phyloP scores from a whole-genome alignment of 768 basidiomycete species.

The Hortiboletus flavorubellus region DNA sequence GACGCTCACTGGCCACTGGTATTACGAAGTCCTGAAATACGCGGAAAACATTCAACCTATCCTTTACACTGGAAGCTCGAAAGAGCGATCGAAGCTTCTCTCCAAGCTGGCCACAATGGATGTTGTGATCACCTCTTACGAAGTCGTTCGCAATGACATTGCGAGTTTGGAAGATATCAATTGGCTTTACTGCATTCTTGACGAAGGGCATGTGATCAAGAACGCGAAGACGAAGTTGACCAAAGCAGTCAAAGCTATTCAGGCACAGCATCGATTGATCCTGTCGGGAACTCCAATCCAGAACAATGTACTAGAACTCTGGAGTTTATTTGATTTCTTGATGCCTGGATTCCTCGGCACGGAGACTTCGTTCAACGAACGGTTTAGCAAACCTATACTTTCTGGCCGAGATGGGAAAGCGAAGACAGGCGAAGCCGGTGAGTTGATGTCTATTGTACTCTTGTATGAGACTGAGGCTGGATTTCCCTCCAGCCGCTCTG shows the following conservation, averaged over 20 bases:
- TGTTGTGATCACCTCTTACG: slow-evolving; percentile 96
- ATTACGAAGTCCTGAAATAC: slow-evolving; percentile 95
- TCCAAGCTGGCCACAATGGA: slow-evolving; percentile 69
- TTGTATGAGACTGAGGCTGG: neutral
- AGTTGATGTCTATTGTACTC: slow-evolving; percentile 26
- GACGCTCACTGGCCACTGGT: slow-evolving; percentile 98
- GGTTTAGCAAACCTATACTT: slow-evolving; percentile 93
- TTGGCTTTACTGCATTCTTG: slow-evolving; percentile 96
- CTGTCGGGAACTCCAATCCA: slow-evolving; percentile 98
- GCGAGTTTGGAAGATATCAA: slow-evolving; percentile 63
- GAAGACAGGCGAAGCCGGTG: slow-evolving; percentile 92
- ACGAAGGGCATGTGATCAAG: slow-evolving; percentile 99
- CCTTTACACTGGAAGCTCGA: slow-evolving; percentile 83
- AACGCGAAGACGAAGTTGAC: slow-evolving; percentile 98
- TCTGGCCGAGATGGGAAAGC: slow-evolving; percentile 94
- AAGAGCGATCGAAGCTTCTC: slow-evolving; percentile 72
- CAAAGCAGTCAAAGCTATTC: slow-evolving; percentile 88
- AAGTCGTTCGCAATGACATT: slow-evolving; percentile 95
- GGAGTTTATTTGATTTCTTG: slow-evolving; percentile 98
- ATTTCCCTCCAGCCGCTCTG: slow-evolving; percentile 62
- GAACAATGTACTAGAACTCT: slow-evolving; percentile 96
- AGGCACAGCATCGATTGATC: slow-evolving; percentile 90
- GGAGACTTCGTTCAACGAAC: slow-evolving; percentile 89
- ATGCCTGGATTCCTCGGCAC: slow-evolving; percentile 99
- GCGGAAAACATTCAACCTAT: slow-evolving; percentile 79